Conservation (phyloP, 352 stramenopile species). For the Phytophthora niederhauseri region DNA sequence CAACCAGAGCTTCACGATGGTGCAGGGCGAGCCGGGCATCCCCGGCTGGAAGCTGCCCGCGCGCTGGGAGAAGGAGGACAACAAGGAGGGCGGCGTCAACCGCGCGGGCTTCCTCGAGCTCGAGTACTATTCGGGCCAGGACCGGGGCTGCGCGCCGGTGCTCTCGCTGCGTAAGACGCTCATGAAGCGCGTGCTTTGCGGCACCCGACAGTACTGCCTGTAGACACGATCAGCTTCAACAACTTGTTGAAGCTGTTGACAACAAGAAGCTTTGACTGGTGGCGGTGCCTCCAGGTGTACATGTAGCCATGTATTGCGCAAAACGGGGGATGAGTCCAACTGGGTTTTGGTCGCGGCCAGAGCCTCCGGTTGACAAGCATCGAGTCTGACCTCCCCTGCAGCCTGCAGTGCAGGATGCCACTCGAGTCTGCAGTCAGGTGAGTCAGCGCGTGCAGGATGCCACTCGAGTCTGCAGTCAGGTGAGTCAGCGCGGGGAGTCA, state of each 20-base stretch:
- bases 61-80: slow-evolving; percentile 83
- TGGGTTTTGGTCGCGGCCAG: slow-evolving; percentile 11
- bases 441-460: no score
- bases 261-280: slow-evolving; percentile 21
- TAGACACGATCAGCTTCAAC: slow-evolving; percentile 27
- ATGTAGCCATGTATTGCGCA: slow-evolving; percentile 27
- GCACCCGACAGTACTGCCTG: slow-evolving; percentile 72
- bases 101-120: slow-evolving; percentile 67
- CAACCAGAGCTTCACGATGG: slow-evolving; percentile 71
- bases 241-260: slow-evolving; percentile 27
- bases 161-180: slow-evolving; percentile 63
- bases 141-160: slow-evolving; percentile 67
- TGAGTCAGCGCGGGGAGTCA: no score
- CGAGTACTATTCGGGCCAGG: slow-evolving; percentile 76
- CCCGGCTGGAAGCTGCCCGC: slow-evolving; percentile 82
- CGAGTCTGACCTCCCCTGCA: no score
- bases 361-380: no score
- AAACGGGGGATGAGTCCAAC: slow-evolving; percentile 6
- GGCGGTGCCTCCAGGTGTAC: slow-evolving; percentile 4
- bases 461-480: no score
- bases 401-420: no score
- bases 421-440: no score
- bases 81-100: slow-evolving; percentile 71
- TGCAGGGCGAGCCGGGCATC: slow-evolving; percentile 58
- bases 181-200: slow-evolving; percentile 62